Conservation (phyloP, 2,329 filamentous ascomycete species). For the Aspergillus sp. region DNA sequence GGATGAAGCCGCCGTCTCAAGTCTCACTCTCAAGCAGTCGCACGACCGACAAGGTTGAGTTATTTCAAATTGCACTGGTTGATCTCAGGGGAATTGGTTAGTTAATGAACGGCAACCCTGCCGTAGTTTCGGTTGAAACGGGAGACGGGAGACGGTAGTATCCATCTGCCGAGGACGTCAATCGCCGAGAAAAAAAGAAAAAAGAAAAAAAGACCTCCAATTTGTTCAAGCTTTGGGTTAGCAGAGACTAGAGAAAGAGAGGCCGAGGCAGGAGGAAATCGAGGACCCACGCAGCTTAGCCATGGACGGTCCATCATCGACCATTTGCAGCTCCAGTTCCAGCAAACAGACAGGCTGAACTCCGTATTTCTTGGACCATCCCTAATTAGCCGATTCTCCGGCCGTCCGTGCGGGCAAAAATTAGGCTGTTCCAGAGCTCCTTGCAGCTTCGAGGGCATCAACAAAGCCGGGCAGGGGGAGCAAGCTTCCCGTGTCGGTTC, state of each 20-base stretch:
- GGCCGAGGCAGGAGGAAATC: not conserved
- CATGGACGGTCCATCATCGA: not conserved
- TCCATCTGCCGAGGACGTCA: not conserved
- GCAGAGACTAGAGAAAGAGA: not conserved
- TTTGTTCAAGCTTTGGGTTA: constrained; percentile 5
- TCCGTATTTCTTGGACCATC: too few species aligned
- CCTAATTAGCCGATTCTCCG: constrained; percentile 10
- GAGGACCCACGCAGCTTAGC: not conserved
- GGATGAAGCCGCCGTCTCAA: not conserved
- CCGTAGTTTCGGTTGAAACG: not conserved
- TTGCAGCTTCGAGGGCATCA: not conserved
- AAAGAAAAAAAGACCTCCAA: not conserved
- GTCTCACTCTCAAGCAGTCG: not conserved
- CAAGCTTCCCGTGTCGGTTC: not conserved
- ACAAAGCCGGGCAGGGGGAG: not conserved
- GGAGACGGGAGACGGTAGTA: not conserved
- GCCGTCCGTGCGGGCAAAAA: constrained; percentile 3
- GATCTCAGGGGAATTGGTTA: not conserved
- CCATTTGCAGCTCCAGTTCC: not conserved
- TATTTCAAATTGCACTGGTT: not conserved
- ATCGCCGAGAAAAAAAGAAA: not conserved
- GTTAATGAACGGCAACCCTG: not conserved
- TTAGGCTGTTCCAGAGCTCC: constrained; percentile 5
- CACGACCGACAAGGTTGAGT: not conserved
- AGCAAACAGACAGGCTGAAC: too few species aligned